Percentiles rank a stretch among this genome's conserved stretches.
phyloP scores from a whole-genome alignment of 331 rosid species.

The Quercus lobata region DNA sequence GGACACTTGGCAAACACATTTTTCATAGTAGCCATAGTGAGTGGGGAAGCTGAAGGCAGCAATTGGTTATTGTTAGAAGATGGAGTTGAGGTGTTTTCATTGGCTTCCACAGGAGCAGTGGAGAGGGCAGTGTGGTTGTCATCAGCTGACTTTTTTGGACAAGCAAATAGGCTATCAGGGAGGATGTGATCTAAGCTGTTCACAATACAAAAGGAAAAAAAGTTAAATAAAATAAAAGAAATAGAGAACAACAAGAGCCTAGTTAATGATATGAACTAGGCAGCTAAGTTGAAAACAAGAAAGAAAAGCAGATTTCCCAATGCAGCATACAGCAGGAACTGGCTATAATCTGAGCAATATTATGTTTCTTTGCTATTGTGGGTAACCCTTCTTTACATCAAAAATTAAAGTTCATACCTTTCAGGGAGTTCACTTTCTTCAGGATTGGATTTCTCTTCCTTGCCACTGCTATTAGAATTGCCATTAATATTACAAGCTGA shows the following conservation, averaged over 20 bases:
- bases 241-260: conserved; percentile 4
- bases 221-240: neutral
- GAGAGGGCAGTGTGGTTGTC: conserved; percentile 40
- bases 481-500: conserved; percentile 17
- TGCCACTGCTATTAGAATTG: conserved; percentile 19
- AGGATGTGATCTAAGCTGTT: conserved; percentile 73
- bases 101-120: conserved; percentile 17
- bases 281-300: neutral
- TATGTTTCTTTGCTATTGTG: neutral
- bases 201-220: conserved; percentile 9
- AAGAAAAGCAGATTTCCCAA: neutral
- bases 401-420: conserved; percentile 36
- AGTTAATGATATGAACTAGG: neutral
- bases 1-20: conserved; percentile 27
- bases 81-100: conserved; percentile 30
- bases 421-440: conserved; percentile 35
- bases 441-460: conserved; percentile 29
- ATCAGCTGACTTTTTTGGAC: conserved; percentile 59
- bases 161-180: conserved; percentile 77
- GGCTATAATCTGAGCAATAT: neutral
- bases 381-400: neutral
- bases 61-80: conserved; percentile 31
- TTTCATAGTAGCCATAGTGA: conserved; percentile 37
- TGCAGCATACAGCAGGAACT: neutral
- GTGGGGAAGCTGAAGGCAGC: conserved; percentile 24